Percentiles rank a stretch among this genome's conserved stretches.
Conservation (phyloP, 495 filamentous ascomycete species). For the Penicillium paradoxum region DNA sequence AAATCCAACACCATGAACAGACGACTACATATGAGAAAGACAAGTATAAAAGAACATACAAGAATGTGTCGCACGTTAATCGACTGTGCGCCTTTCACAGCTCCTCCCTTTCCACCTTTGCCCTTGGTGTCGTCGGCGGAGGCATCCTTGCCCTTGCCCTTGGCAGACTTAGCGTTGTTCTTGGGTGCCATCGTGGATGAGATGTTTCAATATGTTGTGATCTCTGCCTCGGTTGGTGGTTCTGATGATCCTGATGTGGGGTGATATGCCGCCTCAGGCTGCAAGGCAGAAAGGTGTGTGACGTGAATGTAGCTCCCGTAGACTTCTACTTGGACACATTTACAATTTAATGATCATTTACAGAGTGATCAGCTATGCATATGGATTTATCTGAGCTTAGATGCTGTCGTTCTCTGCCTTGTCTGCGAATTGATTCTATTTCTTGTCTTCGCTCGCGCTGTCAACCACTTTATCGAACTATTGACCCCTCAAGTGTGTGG, state of each 20-base stretch:
- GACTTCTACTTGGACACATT: not conserved
- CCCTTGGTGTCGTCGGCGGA: slow-evolving; percentile 38
- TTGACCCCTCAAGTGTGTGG: not conserved
- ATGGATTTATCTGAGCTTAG: no score
- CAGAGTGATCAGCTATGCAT: not conserved
- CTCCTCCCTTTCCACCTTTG: slow-evolving; percentile 38
- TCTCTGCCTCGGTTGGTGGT: not conserved
- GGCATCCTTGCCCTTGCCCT: slow-evolving; percentile 47
- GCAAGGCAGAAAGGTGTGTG: slow-evolving; percentile 4
- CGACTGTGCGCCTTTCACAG: slow-evolving; percentile 66
- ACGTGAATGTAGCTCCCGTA: not conserved
- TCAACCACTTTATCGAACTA: not conserved
- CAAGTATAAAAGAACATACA: slow-evolving; percentile 38
- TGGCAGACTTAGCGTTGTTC: slow-evolving; percentile 43
- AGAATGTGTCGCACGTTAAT: slow-evolving; percentile 90
- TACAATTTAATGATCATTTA: no score
- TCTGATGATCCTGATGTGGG: slow-evolving; percentile 1
- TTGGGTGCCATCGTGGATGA: slow-evolving; percentile 46
- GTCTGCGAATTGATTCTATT: not conserved
- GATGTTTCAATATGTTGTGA: not conserved
- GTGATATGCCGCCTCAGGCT: slow-evolving; percentile 4
- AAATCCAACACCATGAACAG: no score
- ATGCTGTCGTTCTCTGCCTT: not conserved
- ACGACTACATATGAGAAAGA: not conserved
- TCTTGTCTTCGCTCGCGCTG: not conserved